Conservation (phyloP, 164 flowering plant species). For the Stephania cephalantha region DNA sequence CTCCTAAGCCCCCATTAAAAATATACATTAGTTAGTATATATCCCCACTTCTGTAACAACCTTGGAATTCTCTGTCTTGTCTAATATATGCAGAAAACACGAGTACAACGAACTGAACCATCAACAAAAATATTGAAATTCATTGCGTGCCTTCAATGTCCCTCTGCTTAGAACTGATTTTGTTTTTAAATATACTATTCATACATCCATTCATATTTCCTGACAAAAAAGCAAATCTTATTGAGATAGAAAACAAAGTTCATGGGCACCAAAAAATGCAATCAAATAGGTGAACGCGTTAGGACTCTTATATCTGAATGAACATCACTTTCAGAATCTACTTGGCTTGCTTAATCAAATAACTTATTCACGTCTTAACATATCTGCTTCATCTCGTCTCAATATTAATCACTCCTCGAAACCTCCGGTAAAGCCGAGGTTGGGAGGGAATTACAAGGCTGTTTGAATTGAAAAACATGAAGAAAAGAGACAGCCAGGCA, state of each 20-base stretch:
- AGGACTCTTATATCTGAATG: constrained; percentile 13
- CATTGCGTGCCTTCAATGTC: constrained; percentile 25
- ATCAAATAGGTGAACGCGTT: constrained; percentile 3
- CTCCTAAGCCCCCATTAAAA: no score
- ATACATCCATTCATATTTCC: constrained; percentile 3
- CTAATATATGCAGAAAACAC: background rate
- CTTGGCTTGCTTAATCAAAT: constrained; percentile 14
- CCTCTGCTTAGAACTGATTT: constrained; percentile 9
- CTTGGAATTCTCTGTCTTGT: background rate
- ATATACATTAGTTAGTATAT: background rate
- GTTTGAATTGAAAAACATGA: constrained; percentile 17
- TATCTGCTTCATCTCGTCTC: background rate
- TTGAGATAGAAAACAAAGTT: constrained; percentile 19
- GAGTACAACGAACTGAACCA: constrained; percentile 10
- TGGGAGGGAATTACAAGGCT: constrained; percentile 16
- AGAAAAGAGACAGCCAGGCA: constrained; percentile 24
- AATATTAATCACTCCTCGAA: constrained; percentile 19
- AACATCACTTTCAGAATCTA: constrained; percentile 33
- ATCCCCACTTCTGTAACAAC: background rate
- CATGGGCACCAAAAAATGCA: constrained; percentile 2
- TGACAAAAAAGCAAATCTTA: constrained; percentile 22
- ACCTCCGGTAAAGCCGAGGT: constrained; percentile 21
- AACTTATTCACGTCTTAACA: constrained; percentile 10
- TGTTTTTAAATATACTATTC: background rate
- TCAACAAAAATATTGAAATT: constrained; percentile 12